Evolutionary conservation across 129 eudicot genomes (phyloP).

Genomic region (Chrysanthemum lavandulifolium): DNA sequence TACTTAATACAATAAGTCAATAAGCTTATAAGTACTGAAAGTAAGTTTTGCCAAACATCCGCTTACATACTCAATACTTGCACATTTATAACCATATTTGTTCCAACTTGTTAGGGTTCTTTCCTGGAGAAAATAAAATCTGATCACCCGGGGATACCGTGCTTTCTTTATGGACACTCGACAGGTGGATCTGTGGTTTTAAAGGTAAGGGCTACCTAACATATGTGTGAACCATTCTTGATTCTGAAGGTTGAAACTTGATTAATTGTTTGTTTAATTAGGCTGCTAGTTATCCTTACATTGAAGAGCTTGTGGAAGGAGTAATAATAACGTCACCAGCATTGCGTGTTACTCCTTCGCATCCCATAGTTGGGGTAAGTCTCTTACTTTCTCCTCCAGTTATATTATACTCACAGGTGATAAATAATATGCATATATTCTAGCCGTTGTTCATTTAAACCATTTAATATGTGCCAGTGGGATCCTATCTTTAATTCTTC

Average conservation of each 20-base stretch:
- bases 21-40: too few relatives aligned
- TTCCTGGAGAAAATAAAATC: slow-evolving; percentile 73
- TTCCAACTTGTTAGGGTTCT: slow-evolving; percentile 51
- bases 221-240: background rate
- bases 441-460: background rate
- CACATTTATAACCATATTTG: background rate
- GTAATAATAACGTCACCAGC: slow-evolving; percentile 94
- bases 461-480: background rate
- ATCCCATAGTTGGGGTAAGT: slow-evolving; percentile 95
- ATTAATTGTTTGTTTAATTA: slow-evolving; percentile 22
- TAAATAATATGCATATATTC: background rate
- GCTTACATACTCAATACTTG: background rate
- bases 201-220: slow-evolving; percentile 47
- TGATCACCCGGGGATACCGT: slow-evolving; percentile 89
- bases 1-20: too few relatives aligned
- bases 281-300: slow-evolving; percentile 90
- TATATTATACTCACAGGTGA: background rate
- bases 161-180: slow-evolving; percentile 94
- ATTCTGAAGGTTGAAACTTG: slow-evolving; percentile 14
- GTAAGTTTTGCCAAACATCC: too few relatives aligned
- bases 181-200: slow-evolving; percentile 96
- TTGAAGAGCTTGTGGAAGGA: slow-evolving; percentile 79
- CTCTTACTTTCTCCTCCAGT: background rate
- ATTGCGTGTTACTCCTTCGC: slow-evolving; percentile 96
- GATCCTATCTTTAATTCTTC: slow-evolving; percentile 2